Evolutionary conservation across 306 rosid species (phyloP), one percentile per base, ranked within the genome.

Genomic region (Parietaria judaica): DNA sequence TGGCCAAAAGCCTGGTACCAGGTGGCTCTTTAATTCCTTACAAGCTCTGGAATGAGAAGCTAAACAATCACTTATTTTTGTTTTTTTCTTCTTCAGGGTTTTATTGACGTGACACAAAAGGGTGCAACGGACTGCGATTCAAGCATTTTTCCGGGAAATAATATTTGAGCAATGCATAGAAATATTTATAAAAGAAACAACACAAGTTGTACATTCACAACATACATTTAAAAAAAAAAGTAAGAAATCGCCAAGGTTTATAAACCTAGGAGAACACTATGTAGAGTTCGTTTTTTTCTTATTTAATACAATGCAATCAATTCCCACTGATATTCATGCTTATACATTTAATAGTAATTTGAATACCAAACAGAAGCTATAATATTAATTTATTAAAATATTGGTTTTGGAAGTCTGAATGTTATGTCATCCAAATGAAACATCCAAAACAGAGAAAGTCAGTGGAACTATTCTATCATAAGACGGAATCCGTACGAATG

Each of bases 151-250:
- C 16, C 44, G 36, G 0, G 51, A 5, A 51, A 60, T 41, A 52
- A 46, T 39, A 58, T 31, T 16, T 46, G 60, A 64, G 14, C 55
- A 53, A 13, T 55, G 43, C 60, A 38, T 38, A 9, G 16, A 41
- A 31, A 6, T 47, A 12, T 4, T 5, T 43, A 5, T 23, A 23
- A 23, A 23, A 23, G 31, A 54, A 62, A 43, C 13, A 61, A 51
- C 41, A 14, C 46, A 59, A 9, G 8, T 57, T 65, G 6, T 41
- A 41, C 54, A 15, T 51, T 51, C 38, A 62, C 70, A 31, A 62
- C 48, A 73, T 41, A 44, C 63, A 67, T 72, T 63, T 35, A n/a
- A n/a, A n/a, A 50, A 61, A 36, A 61, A 60, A 6, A 36, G 36
- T 38, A 51, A 36, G 51, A 61, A 68, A 52, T 61, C 47, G 34